A percentile compares a stretch with the other conserved stretches of the same genome.
Conservation (phyloP, 1,284 basidiomycete genomes). For the Marasmius tenuissimus region DNA sequence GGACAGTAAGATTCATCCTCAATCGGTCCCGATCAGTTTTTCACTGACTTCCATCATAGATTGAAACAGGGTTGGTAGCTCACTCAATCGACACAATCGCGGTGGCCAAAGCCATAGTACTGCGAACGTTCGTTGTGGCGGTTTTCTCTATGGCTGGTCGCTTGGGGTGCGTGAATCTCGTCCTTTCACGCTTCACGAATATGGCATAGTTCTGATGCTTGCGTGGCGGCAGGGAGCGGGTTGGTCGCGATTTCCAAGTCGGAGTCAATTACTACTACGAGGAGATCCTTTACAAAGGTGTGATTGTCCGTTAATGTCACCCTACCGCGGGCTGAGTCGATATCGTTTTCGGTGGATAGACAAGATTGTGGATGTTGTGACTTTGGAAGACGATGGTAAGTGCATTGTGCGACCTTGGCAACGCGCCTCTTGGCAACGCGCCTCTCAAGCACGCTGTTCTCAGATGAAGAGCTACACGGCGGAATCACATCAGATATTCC, state of each 20-base stretch:
- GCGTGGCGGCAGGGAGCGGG: not conserved
- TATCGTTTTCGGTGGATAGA: not conserved
- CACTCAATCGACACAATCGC: not conserved
- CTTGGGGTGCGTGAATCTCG: not conserved
- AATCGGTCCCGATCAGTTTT: not conserved
- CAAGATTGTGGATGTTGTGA: constrained; percentile 7
- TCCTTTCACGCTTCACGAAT: not conserved
- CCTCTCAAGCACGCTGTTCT: not conserved
- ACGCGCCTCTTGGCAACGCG: too few species aligned
- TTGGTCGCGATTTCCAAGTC: not conserved
- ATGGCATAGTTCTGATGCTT: not conserved
- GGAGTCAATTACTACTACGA: constrained; percentile 6
- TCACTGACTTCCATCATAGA: not conserved
- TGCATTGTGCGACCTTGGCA: too few species aligned
- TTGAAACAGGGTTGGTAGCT: not conserved
- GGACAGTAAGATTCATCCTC: not conserved
- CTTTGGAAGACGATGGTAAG: not conserved
- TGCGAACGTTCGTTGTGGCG: not conserved
- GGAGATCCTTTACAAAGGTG: constrained; percentile 5
- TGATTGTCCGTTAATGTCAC: not conserved
- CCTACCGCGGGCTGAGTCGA: not conserved
- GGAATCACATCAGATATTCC: constrained; percentile 17
- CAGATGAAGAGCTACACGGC: constrained; percentile 20
- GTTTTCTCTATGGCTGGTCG: not conserved
- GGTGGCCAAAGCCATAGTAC: not conserved